Percentiles rank a stretch among this genome's conserved stretches.
Evolutionary conservation across 2,329 filamentous ascomycete genomes (phyloP).

Genomic region (Colletotrichum sublineola): DNA sequence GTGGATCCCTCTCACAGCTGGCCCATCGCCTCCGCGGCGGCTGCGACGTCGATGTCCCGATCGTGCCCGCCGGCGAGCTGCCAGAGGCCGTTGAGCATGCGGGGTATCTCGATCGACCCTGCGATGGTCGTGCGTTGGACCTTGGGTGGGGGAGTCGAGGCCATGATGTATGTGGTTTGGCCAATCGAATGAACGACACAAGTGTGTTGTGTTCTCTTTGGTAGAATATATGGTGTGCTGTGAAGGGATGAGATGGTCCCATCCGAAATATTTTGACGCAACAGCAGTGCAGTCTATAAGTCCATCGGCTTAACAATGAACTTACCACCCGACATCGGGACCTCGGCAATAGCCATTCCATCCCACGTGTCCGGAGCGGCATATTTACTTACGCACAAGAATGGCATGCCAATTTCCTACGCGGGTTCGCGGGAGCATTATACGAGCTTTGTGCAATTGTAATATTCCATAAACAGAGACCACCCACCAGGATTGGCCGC

Average conservation of each 20-base stretch:
- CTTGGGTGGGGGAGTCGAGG: not conserved
- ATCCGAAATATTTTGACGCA: not conserved
- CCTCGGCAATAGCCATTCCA: not conserved
- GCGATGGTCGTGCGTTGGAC: conserved; percentile 35
- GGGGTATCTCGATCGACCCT: conserved; percentile 37
- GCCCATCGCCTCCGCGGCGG: conserved; percentile 21
- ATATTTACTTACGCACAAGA: not conserved
- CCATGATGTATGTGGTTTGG: not conserved
- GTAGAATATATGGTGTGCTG: not conserved
- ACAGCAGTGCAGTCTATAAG: not conserved
- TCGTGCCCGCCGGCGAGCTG: conserved; percentile 37
- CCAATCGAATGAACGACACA: not conserved
- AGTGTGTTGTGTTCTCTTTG: not conserved
- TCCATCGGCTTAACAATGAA: not conserved
- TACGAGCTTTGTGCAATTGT: not conserved
- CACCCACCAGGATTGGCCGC: too few species aligned
- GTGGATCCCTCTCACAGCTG: not conserved
- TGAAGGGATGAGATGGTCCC: not conserved
- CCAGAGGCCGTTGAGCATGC: conserved; percentile 39
- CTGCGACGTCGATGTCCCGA: conserved; percentile 15
- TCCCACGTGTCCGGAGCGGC: not conserved
- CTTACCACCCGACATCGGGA: not conserved
- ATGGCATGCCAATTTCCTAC: not conserved
- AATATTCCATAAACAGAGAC: too few species aligned
- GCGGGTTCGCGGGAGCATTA: too few species aligned